Conservation (phyloP, 495 filamentous ascomycete species). For the Penicillium maclennaniae region DNA sequence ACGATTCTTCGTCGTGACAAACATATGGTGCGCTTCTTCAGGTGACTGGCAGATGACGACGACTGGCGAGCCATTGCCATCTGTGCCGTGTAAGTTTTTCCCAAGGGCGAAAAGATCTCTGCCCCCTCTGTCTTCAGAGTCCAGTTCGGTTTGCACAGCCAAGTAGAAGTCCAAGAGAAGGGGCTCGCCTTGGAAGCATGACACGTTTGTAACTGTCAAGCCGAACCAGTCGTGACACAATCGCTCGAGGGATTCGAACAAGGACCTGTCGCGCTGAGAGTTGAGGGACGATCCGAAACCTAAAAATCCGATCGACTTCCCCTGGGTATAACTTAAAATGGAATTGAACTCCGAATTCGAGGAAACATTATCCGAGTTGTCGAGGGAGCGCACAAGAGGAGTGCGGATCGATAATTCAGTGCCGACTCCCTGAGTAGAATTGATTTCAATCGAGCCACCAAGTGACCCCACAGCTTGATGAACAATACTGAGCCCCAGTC, state of each 20-base stretch:
- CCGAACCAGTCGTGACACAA: constrained; percentile 25
- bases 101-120: constrained; percentile 9
- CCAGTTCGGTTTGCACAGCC: constrained; percentile 23
- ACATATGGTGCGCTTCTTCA: constrained; percentile 27
- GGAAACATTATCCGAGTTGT: neutral
- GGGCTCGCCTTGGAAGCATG: constrained; percentile 1
- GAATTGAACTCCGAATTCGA: constrained; percentile 6
- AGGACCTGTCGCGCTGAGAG: constrained; percentile 13
- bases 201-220: constrained; percentile 11
- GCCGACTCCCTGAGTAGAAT: constrained; percentile 32
- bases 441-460: constrained; percentile 26
- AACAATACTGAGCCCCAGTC: constrained; percentile 57
- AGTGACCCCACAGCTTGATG: constrained; percentile 27
- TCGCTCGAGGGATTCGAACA: constrained; percentile 19
- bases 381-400: constrained; percentile 18
- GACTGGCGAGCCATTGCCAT: constrained; percentile 7
- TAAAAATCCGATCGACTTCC: constrained; percentile 18
- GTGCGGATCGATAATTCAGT: constrained; percentile 52
- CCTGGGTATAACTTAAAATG: constrained; percentile 5
- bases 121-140: constrained; percentile 9
- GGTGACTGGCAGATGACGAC: constrained; percentile 32
- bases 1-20: constrained; percentile 14
- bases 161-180: constrained; percentile 22
- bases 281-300: constrained; percentile 17
- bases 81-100: neutral